These are phyloP conservation scores for Chloranthus sessilifolius DNA, from an alignment of 164 flowering plant species.

Conservation along the genomic window DNA sequence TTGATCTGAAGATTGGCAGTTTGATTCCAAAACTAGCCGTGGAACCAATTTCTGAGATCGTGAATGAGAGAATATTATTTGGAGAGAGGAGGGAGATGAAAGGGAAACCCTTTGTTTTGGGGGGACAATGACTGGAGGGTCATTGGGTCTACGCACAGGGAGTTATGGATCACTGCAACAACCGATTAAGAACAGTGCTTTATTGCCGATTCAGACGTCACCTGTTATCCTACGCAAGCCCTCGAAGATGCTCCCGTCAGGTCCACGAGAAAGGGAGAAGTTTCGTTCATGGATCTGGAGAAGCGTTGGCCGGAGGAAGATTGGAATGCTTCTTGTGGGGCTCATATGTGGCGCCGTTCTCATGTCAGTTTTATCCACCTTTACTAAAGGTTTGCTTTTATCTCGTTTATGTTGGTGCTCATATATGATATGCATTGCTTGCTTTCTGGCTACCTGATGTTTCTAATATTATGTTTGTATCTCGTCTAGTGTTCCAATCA, in stretches of 20 bases:
- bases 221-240: slow-evolving; percentile 31
- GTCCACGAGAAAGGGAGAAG: slow-evolving; percentile 61
- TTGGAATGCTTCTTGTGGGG: slow-evolving; percentile 48
- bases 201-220: slow-evolving; percentile 23
- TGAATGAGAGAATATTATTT: slow-evolving; percentile 28
- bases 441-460: too few species aligned
- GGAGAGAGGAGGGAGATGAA: slow-evolving; percentile 39
- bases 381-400: slow-evolving; percentile 26
- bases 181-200: slow-evolving; percentile 27
- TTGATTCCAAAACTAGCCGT: neutral
- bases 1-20: too few species aligned
- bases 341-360: slow-evolving; percentile 19
- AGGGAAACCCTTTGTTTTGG: slow-evolving; percentile 24
- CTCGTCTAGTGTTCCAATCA: too few species aligned
- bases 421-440: too few species aligned
- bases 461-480: too few species aligned
- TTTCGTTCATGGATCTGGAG: slow-evolving; percentile 34
- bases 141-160: slow-evolving; percentile 66
- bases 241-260: slow-evolving; percentile 36
- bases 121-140: slow-evolving; percentile 78
- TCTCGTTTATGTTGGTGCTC: too few species aligned
- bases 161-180: slow-evolving; percentile 76
- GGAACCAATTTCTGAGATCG: slow-evolving; percentile 8
- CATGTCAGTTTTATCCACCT: slow-evolving; percentile 17
- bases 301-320: slow-evolving; percentile 39